Percentiles rank a stretch among this genome's conserved stretches.
These are phyloP conservation scores for Sclerotinia spermophila DNA, from an alignment of 2,329 filamentous ascomycete genomes.

Conservation along the genomic window DNA sequence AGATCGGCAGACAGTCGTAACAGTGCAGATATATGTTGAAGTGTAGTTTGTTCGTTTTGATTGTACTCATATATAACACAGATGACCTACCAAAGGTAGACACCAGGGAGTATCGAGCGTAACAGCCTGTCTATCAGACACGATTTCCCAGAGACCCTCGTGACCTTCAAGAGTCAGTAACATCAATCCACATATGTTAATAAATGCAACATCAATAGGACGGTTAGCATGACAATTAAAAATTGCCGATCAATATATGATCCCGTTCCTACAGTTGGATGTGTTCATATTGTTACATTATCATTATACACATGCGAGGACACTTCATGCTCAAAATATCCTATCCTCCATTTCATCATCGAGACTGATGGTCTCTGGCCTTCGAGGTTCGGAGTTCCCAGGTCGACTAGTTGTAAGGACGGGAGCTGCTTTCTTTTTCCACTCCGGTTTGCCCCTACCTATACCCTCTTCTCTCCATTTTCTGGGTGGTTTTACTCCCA, in stretches of 20 bases:
- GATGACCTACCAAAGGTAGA: background rate
- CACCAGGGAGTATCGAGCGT: background rate
- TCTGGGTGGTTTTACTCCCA: conserved; percentile 58
- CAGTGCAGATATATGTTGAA: background rate
- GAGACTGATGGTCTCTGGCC: background rate
- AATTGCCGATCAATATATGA: background rate
- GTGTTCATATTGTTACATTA: background rate
- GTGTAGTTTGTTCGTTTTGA: background rate
- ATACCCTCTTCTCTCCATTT: conserved; percentile 50
- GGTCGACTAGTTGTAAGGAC: conserved; percentile 26
- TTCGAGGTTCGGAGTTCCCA: conserved; percentile 11
- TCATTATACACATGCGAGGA: background rate
- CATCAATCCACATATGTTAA: background rate
- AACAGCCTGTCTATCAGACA: background rate
- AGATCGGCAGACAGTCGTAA: background rate
- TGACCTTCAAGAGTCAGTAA: background rate
- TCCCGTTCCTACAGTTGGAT: background rate
- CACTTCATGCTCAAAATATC: conserved; percentile 24
- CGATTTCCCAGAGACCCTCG: background rate
- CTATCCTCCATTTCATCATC: conserved; percentile 22
- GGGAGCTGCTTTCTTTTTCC: conserved; percentile 20
- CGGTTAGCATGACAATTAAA: background rate
- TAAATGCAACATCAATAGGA: background rate
- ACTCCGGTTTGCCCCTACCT: conserved; percentile 34
- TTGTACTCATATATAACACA: background rate